A percentile compares a stretch with the other conserved stretches of the same genome.
These are phyloP conservation scores for Bidens hawaiensis DNA, from an alignment of 140 eudicot species.

Conservation along the genomic window DNA sequence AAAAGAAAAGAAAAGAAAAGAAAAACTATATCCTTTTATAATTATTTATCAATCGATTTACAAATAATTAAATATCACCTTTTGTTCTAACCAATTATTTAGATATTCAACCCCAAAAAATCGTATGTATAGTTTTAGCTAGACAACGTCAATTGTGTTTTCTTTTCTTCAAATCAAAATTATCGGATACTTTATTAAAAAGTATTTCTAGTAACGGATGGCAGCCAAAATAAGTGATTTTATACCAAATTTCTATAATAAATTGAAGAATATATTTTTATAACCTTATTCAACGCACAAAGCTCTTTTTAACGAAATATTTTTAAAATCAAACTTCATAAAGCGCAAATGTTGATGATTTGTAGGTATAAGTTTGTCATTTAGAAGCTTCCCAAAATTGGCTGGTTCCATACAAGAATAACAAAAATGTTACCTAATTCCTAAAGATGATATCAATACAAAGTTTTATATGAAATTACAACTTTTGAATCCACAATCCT, in stretches of 20 bases:
- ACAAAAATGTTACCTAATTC: not conserved
- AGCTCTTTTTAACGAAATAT: not conserved
- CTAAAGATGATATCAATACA: slow-evolving; percentile 4
- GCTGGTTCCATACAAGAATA: not conserved
- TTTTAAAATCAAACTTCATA: not conserved
- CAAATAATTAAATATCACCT: too few species aligned
- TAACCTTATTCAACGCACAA: not conserved
- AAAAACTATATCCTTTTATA: too few species aligned
- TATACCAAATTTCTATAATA: too few species aligned
- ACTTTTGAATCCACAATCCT: not conserved
- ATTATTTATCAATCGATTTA: not conserved
- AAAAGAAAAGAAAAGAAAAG: too few species aligned
- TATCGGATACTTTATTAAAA: not conserved
- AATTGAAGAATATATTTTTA: too few species aligned
- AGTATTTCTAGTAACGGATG: not conserved
- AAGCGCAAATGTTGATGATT: too few species aligned
- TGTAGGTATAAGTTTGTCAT: too few species aligned
- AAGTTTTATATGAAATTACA: slow-evolving; percentile 8
- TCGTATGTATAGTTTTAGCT: too few species aligned
- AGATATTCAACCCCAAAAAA: not conserved
- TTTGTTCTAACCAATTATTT: not conserved
- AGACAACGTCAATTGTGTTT: too few species aligned
- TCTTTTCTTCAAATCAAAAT: not conserved
- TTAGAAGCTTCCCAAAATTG: not conserved
- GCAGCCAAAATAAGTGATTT: not conserved